Evolutionary conservation across 108 stramenopile genomes (phyloP).

Genomic region (Cyclotella cryptica): DNA sequence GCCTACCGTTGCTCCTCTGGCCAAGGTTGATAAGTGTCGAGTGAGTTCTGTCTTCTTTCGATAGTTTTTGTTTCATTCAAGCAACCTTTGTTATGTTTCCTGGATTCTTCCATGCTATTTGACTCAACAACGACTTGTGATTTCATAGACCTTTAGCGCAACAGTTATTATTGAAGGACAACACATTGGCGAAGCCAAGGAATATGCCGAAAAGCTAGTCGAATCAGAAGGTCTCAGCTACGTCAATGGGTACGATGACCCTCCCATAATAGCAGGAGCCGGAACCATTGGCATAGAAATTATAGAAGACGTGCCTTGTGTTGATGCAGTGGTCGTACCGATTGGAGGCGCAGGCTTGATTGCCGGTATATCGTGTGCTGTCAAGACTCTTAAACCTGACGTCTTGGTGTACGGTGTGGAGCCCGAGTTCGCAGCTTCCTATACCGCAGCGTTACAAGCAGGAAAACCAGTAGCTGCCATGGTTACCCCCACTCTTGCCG

Average conservation of each 20-base stretch:
- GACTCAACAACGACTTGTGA: not conserved
- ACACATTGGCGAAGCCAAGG: slow-evolving; percentile 95
- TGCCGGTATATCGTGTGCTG: slow-evolving; percentile 92
- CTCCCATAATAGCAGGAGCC: slow-evolving; percentile 95
- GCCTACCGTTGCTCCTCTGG: slow-evolving; percentile 94
- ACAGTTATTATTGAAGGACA: slow-evolving; percentile 90
- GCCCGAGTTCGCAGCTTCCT: slow-evolving; percentile 91
- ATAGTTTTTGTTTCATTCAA: slow-evolving; percentile 8
- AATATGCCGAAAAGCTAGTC: slow-evolving; percentile 72
- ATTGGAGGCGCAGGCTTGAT: slow-evolving; percentile 97
- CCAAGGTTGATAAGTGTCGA: slow-evolving; percentile 95
- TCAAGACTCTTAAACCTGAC: slow-evolving; percentile 94
- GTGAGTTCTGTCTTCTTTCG: slow-evolving; percentile 44
- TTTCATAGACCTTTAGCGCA: slow-evolving; percentile 87
- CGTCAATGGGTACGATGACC: slow-evolving; percentile 98
- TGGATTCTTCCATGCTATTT: not conserved
- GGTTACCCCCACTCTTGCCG: slow-evolving; percentile 90
- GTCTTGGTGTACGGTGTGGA: slow-evolving; percentile 91
- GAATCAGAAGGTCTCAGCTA: slow-evolving; percentile 74
- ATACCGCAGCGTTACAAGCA: slow-evolving; percentile 88
- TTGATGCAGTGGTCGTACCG: slow-evolving; percentile 93
- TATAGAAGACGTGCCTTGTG: slow-evolving; percentile 93
- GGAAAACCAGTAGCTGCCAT: slow-evolving; percentile 72
- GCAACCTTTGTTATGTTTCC: not conserved
- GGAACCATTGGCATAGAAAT: slow-evolving; percentile 98